These are phyloP conservation scores for Solanum appendiculatum DNA, from an alignment of 257 asterid genomes.

Conservation along the genomic window DNA sequence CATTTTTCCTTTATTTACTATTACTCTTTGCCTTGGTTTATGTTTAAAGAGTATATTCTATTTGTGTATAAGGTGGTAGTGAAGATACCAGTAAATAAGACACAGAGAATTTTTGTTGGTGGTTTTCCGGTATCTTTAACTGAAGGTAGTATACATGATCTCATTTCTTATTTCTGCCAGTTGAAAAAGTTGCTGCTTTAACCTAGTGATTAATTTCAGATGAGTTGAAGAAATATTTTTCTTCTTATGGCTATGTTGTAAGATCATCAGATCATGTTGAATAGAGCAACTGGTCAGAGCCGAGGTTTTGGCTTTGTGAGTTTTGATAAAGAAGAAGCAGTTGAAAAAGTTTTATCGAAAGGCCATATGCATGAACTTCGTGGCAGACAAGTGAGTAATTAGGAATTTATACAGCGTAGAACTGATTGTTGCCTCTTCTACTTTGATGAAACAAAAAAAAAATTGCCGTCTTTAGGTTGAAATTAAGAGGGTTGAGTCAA, in stretches of 20 bases:
- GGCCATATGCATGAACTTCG: constrained; percentile 88
- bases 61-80: constrained; percentile 69
- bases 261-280: constrained; percentile 86
- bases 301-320: constrained; percentile 92
- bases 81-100: constrained; percentile 84
- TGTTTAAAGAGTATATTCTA: not conserved
- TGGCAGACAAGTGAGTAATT: constrained; percentile 77
- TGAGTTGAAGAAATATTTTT: constrained; percentile 77
- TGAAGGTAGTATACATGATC: constrained; percentile 42
- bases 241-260: constrained; percentile 66
- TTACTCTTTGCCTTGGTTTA: not conserved
- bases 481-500: constrained; percentile 87
- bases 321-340: constrained; percentile 81
- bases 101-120: constrained; percentile 84
- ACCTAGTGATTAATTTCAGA: constrained; percentile 23
- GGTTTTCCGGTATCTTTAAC: constrained; percentile 72
- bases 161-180: not conserved
- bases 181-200: not conserved
- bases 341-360: constrained; percentile 68
- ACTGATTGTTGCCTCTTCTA: not conserved
- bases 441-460: not conserved
- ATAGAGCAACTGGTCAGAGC: constrained; percentile 66
- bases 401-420: not conserved
- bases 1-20: not conserved
- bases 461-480: constrained; percentile 54